Conservation (phyloP, 2,329 filamentous ascomycete genomes). For the Chaetomium sp. region DNA sequence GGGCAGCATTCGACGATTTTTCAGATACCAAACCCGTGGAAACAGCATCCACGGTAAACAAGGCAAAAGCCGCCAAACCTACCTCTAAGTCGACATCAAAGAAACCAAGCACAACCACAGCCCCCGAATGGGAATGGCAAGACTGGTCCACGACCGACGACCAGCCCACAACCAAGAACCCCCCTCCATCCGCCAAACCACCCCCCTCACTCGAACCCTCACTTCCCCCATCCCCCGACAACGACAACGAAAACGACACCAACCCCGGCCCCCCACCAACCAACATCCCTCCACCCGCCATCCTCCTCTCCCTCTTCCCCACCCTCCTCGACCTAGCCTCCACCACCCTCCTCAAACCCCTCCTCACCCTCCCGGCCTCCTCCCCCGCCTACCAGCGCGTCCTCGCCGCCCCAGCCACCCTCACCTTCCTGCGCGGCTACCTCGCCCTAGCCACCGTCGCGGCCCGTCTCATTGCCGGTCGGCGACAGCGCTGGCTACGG, state of each 20-base stretch:
- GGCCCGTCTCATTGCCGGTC: slow-evolving; percentile 75
- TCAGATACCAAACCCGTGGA: slow-evolving; percentile 24
- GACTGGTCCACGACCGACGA: slow-evolving; percentile 29
- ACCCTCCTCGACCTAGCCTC: slow-evolving; percentile 61
- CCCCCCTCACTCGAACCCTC: not conserved
- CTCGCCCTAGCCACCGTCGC: slow-evolving; percentile 59
- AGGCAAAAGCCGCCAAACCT: slow-evolving; percentile 7
- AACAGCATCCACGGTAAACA: slow-evolving; percentile 7
- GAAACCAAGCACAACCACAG: slow-evolving; percentile 18
- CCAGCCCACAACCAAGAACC: slow-evolving; percentile 16
- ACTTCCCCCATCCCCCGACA: slow-evolving; percentile 2
- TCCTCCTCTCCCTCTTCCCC: slow-evolving; percentile 72
- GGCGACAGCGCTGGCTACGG: slow-evolving; percentile 83
- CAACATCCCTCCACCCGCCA: slow-evolving; percentile 82
- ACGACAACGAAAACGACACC: slow-evolving; percentile 20
- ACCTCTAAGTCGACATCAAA: slow-evolving; percentile 1
- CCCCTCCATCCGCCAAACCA: slow-evolving; percentile 9
- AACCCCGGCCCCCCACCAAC: slow-evolving; percentile 55
- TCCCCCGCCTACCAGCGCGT: slow-evolving; percentile 51
- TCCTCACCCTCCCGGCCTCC: slow-evolving; percentile 50
- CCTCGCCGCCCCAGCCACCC: slow-evolving; percentile 54
- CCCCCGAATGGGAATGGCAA: slow-evolving; percentile 45
- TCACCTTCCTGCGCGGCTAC: slow-evolving; percentile 59
- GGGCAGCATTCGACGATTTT: slow-evolving; percentile 47
- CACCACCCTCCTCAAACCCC: slow-evolving; percentile 57